phyloP scores from a whole-genome alignment of 345 rosid genomes.

The Dipteronia sinensis region DNA sequence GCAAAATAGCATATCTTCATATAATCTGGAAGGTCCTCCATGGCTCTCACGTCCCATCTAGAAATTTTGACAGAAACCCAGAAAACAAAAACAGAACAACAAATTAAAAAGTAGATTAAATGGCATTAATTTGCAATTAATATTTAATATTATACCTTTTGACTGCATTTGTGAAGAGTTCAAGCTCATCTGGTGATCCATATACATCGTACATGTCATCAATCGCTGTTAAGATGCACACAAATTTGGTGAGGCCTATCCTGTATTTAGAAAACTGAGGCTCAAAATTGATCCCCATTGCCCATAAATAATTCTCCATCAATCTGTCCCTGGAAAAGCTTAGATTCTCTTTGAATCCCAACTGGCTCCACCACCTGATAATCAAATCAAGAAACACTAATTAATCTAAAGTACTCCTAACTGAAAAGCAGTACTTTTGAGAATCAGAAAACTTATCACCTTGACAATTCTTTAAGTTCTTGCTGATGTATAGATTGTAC shows the following conservation, averaged over 20 bases:
- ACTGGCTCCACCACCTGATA: conserved; percentile 20
- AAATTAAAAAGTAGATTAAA: neutral
- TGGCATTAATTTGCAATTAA: no score
- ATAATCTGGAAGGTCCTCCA: conserved; percentile 1
- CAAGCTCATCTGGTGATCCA: conserved; percentile 25
- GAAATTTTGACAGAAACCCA: neutral
- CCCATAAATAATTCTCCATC: conserved; percentile 29
- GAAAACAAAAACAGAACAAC: neutral
- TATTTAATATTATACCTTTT: conserved; percentile 8
- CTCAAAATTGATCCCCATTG: conserved; percentile 19
- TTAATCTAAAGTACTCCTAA: neutral
- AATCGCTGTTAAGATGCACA: conserved; percentile 18
- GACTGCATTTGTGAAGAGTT: conserved; percentile 18
- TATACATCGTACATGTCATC: conserved; percentile 29
- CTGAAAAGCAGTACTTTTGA: neutral
- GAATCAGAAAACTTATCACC: neutral
- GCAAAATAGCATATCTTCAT: conserved; percentile 14
- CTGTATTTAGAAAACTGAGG: conserved; percentile 20
- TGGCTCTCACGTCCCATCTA: conserved; percentile 2
- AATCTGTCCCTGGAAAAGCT: conserved; percentile 14
- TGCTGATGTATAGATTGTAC: conserved; percentile 17
- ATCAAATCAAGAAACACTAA: neutral
- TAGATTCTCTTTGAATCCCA: conserved; percentile 14
- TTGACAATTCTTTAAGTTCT: conserved; percentile 18
- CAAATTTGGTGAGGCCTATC: conserved; percentile 12